Evolutionary conservation across 2,329 filamentous ascomycete genomes (phyloP).

Genomic region (Dichotomopilus funicola): DNA sequence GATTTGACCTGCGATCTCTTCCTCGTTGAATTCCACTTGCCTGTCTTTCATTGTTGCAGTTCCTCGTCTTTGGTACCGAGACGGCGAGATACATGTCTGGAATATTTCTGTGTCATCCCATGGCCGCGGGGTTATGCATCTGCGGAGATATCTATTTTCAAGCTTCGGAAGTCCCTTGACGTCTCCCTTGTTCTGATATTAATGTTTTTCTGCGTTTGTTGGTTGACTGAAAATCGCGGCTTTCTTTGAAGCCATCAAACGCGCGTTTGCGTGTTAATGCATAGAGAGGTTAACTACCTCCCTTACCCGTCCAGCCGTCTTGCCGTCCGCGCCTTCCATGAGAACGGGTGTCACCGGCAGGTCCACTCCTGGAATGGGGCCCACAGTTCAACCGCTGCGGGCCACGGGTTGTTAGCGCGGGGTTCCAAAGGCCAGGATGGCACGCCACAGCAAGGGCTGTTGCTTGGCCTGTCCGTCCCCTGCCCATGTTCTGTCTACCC

Average conservation of each 20-base stretch:
- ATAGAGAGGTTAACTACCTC: background rate
- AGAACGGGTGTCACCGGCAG: background rate
- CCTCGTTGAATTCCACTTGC: background rate
- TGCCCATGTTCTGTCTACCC: conserved; percentile 3
- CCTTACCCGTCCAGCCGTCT: background rate
- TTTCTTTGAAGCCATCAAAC: too few species aligned
- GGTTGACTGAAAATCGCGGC: background rate
- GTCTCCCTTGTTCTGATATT: background rate
- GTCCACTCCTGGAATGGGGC: background rate
- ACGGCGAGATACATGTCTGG: background rate
- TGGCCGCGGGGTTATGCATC: too few species aligned
- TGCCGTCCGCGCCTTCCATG: background rate
- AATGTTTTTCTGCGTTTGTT: too few species aligned
- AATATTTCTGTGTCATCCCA: too few species aligned
- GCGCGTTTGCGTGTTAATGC: too few species aligned
- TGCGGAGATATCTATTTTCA: too few species aligned
- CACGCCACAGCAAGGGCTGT: conserved; percentile 8
- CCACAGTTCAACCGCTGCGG: conserved; percentile 12
- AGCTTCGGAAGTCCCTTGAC: background rate
- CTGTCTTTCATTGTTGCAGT: background rate
- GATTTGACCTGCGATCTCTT: background rate
- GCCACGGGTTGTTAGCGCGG: conserved; percentile 12
- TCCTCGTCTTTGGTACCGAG: background rate
- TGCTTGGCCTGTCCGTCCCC: conserved; percentile 4
- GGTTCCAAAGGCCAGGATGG: conserved; percentile 7